Base-by-base conservation (phyloP, 371 early-diverging fungal species). In the Mucor sp. region DNA sequence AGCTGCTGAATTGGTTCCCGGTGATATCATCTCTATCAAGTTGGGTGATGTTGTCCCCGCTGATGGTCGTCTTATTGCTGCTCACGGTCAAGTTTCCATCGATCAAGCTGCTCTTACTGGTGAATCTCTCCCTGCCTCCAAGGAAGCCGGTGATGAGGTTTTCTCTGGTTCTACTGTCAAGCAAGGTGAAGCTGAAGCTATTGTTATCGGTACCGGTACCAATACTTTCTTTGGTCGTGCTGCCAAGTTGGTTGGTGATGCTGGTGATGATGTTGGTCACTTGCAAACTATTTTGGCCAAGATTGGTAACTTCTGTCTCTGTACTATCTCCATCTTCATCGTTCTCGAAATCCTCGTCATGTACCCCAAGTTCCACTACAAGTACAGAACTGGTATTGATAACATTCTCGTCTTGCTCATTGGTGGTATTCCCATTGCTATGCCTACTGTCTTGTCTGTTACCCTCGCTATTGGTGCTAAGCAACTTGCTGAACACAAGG, bases 401-500 rank as follows among this genome's bases (percentile, higher is more conserved):
- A 89, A 89, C 74, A 66, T 90, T 59, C 83, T 91, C 64, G 90
- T 88, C 76, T 88, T 91, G 84, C 87, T 90, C 80, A 89, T 91
- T 81, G 90, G 90, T 81, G 91, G 90, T 83, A 91, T 91, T 32
- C 91, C 91, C 69, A 89, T 91, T 85, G 91, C 90, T 69, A 91
- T 93, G 88, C 89, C 90, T 58, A 92, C 94, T 63, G 91, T 90
- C 44, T 86, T 97, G 70, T 95, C 97, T 15, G 96, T 97, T 48
- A 95, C 97, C 15, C 87, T 98, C 28, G 97, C 98, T 58, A 94
- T 97, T 47, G 97, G 95, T 74, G 94, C 97, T 74, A 91, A 94
- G 76, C 91, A 93, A 85, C 89, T 98, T 78, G 96, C 97, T 47
- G 89, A 90, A 74, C 91, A 96, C 79, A 93, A 94, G 76, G 97